Evolutionary conservation across 345 rosid species (phyloP).

Genomic region (Cardamine resedifolia): DNA sequence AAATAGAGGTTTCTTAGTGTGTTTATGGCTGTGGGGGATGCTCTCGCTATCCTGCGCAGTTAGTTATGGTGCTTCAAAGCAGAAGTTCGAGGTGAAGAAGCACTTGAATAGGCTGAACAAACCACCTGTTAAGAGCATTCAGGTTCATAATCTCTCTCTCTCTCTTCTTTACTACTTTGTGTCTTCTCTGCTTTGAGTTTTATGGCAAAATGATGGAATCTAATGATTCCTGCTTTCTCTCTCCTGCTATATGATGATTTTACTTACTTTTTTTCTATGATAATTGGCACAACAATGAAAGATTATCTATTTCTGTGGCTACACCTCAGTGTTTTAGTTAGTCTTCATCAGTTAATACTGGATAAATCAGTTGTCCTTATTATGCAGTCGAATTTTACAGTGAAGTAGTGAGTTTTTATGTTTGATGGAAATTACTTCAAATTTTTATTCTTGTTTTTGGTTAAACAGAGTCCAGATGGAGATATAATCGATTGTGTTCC

Average conservation of each 20-base stretch:
- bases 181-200: slow-evolving; percentile 17
- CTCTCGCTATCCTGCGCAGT: slow-evolving; percentile 50
- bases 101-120: slow-evolving; percentile 90
- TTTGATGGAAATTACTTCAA: neutral
- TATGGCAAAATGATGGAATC: neutral
- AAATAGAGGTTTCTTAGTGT: slow-evolving; percentile 34
- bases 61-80: slow-evolving; percentile 59
- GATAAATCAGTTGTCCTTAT: neutral
- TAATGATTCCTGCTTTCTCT: slow-evolving; percentile 21
- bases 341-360: neutral
- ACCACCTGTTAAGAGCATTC: slow-evolving; percentile 72
- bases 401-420: neutral
- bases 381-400: neutral
- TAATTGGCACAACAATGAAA: neutral
- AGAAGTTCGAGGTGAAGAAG: slow-evolving; percentile 66
- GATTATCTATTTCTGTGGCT: neutral
- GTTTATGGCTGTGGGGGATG: slow-evolving; percentile 50
- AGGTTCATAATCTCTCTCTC: slow-evolving; percentile 45
- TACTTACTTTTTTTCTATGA: neutral
- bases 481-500: slow-evolving; percentile 83
- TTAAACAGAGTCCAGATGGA: slow-evolving; percentile 68
- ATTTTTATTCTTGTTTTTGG: neutral
- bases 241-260: slow-evolving; percentile 19
- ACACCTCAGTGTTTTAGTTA: neutral
- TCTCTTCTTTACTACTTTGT: slow-evolving; percentile 1